Evolutionary conservation across 2,329 filamentous ascomycete species (phyloP).

Genomic region (Leptographium procerum): DNA sequence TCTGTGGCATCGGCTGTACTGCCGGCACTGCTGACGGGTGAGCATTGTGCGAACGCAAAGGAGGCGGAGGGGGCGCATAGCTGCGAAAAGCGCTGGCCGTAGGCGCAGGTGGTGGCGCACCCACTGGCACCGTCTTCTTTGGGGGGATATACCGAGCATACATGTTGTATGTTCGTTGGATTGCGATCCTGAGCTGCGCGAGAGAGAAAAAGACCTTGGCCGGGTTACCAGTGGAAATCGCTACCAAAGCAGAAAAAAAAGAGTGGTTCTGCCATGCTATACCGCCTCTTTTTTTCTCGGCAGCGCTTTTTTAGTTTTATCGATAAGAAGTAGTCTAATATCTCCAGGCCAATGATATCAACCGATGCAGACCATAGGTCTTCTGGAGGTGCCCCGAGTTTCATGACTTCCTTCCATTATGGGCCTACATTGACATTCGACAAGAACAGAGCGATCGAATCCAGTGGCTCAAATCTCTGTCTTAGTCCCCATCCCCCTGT

Average conservation of each 20-base stretch:
- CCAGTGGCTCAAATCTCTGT: too few species aligned
- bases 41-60: background rate
- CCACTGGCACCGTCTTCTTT: conserved; percentile 13
- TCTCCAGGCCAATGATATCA: too few species aligned
- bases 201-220: too few species aligned
- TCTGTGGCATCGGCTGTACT: background rate
- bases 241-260: background rate
- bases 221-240: background rate
- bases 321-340: too few species aligned
- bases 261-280: background rate
- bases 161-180: conserved; percentile 9
- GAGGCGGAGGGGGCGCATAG: background rate
- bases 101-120: background rate
- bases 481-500: too few species aligned
- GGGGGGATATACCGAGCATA: conserved; percentile 26
- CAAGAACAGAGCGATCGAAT: too few species aligned
- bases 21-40: background rate
- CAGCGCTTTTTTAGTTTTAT: conserved; percentile 9
- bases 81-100: conserved; percentile 12
- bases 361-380: too few species aligned
- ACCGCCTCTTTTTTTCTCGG: conserved; percentile 11
- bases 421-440: too few species aligned
- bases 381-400: too few species aligned
- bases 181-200: background rate
- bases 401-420: too few species aligned